phyloP scores from a whole-genome alignment of 2,329 filamentous ascomycete genomes.

The Zelopaecilomyces penicillatus region DNA sequence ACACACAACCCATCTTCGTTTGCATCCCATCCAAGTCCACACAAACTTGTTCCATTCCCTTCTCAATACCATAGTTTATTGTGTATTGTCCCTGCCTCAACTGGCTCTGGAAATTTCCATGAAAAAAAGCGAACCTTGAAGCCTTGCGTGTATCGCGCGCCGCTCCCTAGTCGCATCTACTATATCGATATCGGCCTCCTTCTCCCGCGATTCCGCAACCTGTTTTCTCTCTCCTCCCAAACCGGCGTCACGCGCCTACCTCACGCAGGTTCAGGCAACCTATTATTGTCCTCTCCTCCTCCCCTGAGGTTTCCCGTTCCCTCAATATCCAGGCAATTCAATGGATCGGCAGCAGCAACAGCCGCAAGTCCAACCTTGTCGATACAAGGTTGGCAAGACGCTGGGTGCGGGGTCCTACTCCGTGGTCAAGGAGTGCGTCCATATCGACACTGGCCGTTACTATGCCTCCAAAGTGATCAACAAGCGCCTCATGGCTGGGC shows the following conservation, averaged over 20 bases:
- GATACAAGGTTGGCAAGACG: conserved; percentile 98
- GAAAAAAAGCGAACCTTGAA: neutral
- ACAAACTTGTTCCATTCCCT: too few species aligned
- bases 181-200: too few species aligned
- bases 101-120: conserved; percentile 4
- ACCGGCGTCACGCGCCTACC: conserved; percentile 1
- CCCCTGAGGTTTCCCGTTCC: neutral
- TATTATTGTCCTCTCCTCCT: too few species aligned
- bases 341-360: conserved; percentile 22
- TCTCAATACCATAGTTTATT: too few species aligned
- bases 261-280: neutral
- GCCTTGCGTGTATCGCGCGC: too few species aligned
- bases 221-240: neutral
- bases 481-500: conserved; percentile 92
- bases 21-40: too few species aligned
- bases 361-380: conserved; percentile 81
- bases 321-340: neutral
- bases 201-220: neutral
- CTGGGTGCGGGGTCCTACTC: conserved; percentile 94
- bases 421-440: conserved; percentile 97
- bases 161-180: too few species aligned
- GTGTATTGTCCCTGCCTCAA: conserved; percentile 4
- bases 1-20: too few species aligned
- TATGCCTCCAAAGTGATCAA: conserved; percentile 99
- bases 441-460: conserved; percentile 94